A percentile compares a stretch with the other conserved stretches of the same genome.
These are phyloP conservation scores for Artemisia argyi DNA, from an alignment of 129 eudicot genomes.

Conservation along the genomic window DNA sequence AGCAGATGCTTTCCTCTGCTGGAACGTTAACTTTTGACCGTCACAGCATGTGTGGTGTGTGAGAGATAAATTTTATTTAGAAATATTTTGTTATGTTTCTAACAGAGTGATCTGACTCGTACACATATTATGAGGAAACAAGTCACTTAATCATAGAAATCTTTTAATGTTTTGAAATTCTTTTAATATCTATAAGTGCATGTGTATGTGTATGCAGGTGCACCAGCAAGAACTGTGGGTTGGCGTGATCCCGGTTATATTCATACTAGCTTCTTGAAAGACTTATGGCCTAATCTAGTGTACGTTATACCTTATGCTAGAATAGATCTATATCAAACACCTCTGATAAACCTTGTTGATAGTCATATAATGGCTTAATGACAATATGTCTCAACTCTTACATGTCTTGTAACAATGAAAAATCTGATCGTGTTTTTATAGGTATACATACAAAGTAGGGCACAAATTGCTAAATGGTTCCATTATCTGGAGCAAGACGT, in stretches of 20 bases:
- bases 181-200: neutral
- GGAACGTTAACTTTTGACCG: slow-evolving; percentile 71
- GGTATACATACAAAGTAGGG: slow-evolving; percentile 77
- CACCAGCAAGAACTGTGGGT: slow-evolving; percentile 86
- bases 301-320: slow-evolving; percentile 29
- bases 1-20: slow-evolving; percentile 47
- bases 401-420: neutral
- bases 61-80: slow-evolving; percentile 1
- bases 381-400: neutral
- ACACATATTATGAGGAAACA: neutral
- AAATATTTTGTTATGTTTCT: neutral
- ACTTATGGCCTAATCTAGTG: slow-evolving; percentile 70
- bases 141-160: neutral
- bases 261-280: slow-evolving; percentile 71
- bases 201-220: slow-evolving; percentile 44
- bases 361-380: neutral
- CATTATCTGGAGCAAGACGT: slow-evolving; percentile 46
- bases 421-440: slow-evolving; percentile 27
- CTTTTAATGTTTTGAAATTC: neutral
- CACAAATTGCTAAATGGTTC: slow-evolving; percentile 54
- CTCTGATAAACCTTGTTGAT: neutral
- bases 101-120: too few relatives aligned
- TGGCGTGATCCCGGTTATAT: slow-evolving; percentile 92
- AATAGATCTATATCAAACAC: neutral
- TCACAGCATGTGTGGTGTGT: slow-evolving; percentile 74